Conservation (phyloP, 495 filamentous ascomycete species). For the Talaromyces stipitatus region DNA sequence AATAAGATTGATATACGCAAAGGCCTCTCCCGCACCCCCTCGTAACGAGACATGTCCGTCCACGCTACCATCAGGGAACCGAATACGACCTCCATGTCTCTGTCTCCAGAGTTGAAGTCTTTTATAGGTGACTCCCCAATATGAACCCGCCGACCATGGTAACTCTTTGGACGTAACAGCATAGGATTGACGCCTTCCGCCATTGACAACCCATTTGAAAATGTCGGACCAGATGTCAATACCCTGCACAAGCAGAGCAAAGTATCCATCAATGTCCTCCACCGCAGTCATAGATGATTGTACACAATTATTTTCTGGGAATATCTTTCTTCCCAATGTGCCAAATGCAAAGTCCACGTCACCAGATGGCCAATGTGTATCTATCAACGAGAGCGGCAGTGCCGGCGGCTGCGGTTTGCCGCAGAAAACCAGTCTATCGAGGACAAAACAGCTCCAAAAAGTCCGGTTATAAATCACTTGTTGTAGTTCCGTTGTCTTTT, state of each 20-base stretch:
- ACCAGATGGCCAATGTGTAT: slow-evolving; percentile 11
- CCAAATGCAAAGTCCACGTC: slow-evolving; percentile 18
- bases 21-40: slow-evolving; percentile 14
- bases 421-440: slow-evolving; percentile 85
- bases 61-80: slow-evolving; percentile 15
- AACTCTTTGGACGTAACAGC: slow-evolving; percentile 14
- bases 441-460: slow-evolving; percentile 86
- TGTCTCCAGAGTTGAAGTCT: slow-evolving; percentile 15
- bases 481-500: background rate
- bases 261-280: slow-evolving; percentile 6
- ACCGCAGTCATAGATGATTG: slow-evolving; percentile 3
- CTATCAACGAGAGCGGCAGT: slow-evolving; percentile 15
- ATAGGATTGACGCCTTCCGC: slow-evolving; percentile 17
- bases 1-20: slow-evolving; percentile 18
- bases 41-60: slow-evolving; percentile 11
- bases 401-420: slow-evolving; percentile 65
- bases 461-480: slow-evolving; percentile 40
- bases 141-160: slow-evolving; percentile 15
- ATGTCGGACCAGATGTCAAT: slow-evolving; percentile 20
- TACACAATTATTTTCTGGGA: background rate
- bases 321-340: background rate
- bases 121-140: slow-evolving; percentile 11
- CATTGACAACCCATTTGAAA: slow-evolving; percentile 19
- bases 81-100: slow-evolving; percentile 13
- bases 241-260: slow-evolving; percentile 15